phyloP scores from a whole-genome alignment of 1,139 yeast species.

The Lizanozyma gosingica region DNA sequence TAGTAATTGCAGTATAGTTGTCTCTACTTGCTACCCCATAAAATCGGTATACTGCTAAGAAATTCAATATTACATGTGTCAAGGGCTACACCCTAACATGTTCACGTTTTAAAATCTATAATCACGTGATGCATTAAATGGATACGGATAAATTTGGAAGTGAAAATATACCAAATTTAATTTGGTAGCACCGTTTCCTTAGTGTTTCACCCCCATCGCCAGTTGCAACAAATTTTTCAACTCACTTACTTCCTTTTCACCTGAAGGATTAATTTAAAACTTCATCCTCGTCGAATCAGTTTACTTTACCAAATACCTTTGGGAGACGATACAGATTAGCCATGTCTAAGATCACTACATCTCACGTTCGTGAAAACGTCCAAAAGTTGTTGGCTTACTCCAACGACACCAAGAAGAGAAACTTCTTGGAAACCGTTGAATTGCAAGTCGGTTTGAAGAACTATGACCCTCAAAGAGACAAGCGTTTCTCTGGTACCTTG shows the following conservation, averaged over 20 bases:
- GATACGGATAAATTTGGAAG: too few species aligned
- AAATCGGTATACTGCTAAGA: too few species aligned
- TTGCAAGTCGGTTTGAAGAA: constrained; percentile 99
- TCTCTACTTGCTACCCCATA: too few species aligned
- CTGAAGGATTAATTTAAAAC: constrained; percentile 5
- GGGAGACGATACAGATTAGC: constrained; percentile 55
- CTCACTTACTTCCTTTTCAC: constrained; percentile 1
- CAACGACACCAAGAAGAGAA: constrained; percentile 97
- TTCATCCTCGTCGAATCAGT: constrained; percentile 46
- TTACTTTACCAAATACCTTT: constrained; percentile 38
- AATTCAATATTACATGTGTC: too few species aligned
- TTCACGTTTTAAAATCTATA: too few species aligned
- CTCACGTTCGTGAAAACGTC: constrained; percentile 97
- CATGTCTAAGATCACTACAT: constrained; percentile 86
- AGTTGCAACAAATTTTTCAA: constrained; percentile 1
- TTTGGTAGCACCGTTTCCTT: too few species aligned
- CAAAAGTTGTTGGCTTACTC: constrained; percentile 87
- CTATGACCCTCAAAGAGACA: constrained; percentile 99
- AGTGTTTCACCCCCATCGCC: not conserved
- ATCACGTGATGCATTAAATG: too few species aligned
- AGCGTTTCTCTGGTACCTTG: constrained; percentile 99
- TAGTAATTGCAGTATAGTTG: too few species aligned
- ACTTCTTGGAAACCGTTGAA: constrained; percentile 99
- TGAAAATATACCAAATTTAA: too few species aligned
- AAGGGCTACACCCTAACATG: too few species aligned